Evolutionary conservation across 164 flowering plant species (phyloP), one percentile per base, ranked within the genome.

Genomic region (Chloranthus sessilifolius): DNA sequence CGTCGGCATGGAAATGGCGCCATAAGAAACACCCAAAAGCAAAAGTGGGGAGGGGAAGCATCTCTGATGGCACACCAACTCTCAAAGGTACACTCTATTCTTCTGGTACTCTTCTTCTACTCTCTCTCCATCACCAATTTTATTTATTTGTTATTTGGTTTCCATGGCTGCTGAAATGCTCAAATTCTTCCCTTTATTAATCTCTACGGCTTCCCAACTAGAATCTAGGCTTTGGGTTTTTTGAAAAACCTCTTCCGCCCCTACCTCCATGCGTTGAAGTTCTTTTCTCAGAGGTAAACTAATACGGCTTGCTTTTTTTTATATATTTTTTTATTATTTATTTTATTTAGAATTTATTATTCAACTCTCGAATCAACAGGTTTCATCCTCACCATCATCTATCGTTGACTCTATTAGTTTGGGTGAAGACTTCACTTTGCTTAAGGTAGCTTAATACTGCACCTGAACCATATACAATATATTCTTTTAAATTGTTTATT

Each of bases 201-300:
- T n/a, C n/a, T n/a, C n/a, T n/a, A n/a, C n/a, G n/a, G n/a, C n/a
- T n/a, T n/a, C n/a, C n/a, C n/a, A n/a, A n/a, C n/a, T n/a, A n/a
- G n/a, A n/a, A n/a, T n/a, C n/a, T 55, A 14, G 74, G 69, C 0
- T 75, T 71, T 23, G 78, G 80, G 34, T 69, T 83, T 60, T 49
- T 73, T 2, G 75, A 76, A 47, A 39, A 66, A 23, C 61, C 81
- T 25, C 74, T 60, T 16, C 78, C 78, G 1, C 85, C 88, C 45
- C 84, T 80, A 5, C 95, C 97, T 54, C 88, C 88, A 56, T 78
- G 72, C 46, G 24, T 78, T 20, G 95, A 90, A 72, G 85, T 90
- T 2, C 69, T 68, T 42, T 29, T 69, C 52, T 75, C 88, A 0
- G 74, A 81, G 85, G 94, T 82, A 52, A n/a, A n/a, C n/a, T n/a